Base-by-base conservation (phyloP, 2,329 filamentous ascomycete genomes). In the Lasiodiplodia sp. region DNA sequence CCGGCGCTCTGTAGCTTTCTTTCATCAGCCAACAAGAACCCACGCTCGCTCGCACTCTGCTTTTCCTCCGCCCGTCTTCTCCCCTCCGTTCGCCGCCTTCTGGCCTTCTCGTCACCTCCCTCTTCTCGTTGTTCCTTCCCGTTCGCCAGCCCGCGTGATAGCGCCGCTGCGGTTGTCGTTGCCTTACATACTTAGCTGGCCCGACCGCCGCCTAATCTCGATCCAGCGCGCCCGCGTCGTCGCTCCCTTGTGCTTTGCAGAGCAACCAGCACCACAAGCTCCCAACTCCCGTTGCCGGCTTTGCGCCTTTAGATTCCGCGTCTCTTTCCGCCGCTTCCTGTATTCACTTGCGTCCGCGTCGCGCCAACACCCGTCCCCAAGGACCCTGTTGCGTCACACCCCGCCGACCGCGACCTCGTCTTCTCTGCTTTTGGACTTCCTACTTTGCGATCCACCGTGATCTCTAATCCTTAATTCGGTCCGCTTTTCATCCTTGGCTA, bases 11-110 rank as follows among this genome's bases (percentile, higher is more conserved):
- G 57, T n/a, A 53, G n/a, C 57, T 60, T 21, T 28, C 37, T 28
- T n/a, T 28, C 56, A 37, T 8, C 44, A 47, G 7, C 58, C 58
- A 63, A 63, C 58, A 63, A 51, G 40, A 63, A 49, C 38, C 58
- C 58, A 16, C 40, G 40, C 58, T 63, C 40, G 40, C 56, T 73
- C 70, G 71, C 76, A 72, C 70, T 71, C 72, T 73, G 72, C 73
- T 69, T 73, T 74, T 73, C 72, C 73, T 71, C 84, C 69, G 93
- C 87, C 2, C 93, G 84, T 71, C 92, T 91, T 11, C 92, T 92
- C 92, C 91, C 90, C 55, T 92, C 91, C 90, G 52, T 92, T 85
- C 60, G 87, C 86, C 77, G 88, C 89, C 49, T 84, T 69, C 68
- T 34, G 28, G 47, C 53, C 53, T 55, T 71, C 73, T 71, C 70